phyloP scores from a whole-genome alignment of 2,329 filamentous ascomycete species.

The Sporothrix schenckii region DNA sequence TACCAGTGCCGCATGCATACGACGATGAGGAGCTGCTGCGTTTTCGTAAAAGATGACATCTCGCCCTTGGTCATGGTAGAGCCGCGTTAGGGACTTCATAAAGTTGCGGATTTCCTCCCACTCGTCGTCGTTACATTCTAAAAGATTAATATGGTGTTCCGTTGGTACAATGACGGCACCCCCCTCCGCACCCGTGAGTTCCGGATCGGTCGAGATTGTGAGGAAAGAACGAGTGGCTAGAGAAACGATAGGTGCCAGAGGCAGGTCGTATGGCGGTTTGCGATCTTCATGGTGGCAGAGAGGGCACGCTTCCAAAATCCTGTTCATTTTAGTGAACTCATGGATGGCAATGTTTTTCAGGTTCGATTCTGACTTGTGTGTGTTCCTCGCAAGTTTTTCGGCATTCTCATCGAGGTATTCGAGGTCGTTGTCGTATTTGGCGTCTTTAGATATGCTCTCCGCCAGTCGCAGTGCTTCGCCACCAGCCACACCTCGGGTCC shows the following conservation, averaged over 20 bases:
- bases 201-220: slow-evolving; percentile 86
- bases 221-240: slow-evolving; percentile 84
- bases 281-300: slow-evolving; percentile 90
- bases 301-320: slow-evolving; percentile 81
- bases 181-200: slow-evolving; percentile 70
- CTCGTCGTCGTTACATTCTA: slow-evolving; percentile 99
- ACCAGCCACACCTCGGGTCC: slow-evolving; percentile 74
- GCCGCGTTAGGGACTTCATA: slow-evolving; percentile 91
- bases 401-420: slow-evolving; percentile 99
- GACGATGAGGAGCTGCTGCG: slow-evolving; percentile 76
- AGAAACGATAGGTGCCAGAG: slow-evolving; percentile 81
- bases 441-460: slow-evolving; percentile 91
- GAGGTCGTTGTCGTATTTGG: slow-evolving; percentile 85
- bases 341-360: slow-evolving; percentile 83
- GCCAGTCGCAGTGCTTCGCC: slow-evolving; percentile 83
- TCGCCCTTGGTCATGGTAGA: slow-evolving; percentile 91
- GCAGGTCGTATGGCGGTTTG: slow-evolving; percentile 64
- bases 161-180: slow-evolving; percentile 88
- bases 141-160: slow-evolving; percentile 80
- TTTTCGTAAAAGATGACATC: slow-evolving; percentile 98
- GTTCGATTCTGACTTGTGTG: slow-evolving; percentile 85
- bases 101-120: slow-evolving; percentile 99
- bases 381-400: slow-evolving; percentile 79
- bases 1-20: slow-evolving; percentile 81
- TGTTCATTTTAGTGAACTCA: slow-evolving; percentile 88